These are phyloP conservation scores for Phytophthora ohioensis DNA, from an alignment of 352 stramenopile species.

Conservation along the genomic window DNA sequence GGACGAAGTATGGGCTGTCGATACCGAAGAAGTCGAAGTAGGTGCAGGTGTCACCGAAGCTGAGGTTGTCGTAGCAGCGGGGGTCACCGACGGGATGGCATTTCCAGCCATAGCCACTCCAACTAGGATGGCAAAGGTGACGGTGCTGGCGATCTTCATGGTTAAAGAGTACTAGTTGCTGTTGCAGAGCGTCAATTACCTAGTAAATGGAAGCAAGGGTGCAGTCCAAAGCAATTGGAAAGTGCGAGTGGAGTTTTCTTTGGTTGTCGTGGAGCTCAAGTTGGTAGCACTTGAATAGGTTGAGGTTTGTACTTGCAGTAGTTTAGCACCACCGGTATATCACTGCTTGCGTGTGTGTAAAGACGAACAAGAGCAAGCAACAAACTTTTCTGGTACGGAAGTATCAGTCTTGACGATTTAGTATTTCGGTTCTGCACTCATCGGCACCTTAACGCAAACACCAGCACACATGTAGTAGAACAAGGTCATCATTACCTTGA, in stretches of 20 bases:
- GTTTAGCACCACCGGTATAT: neutral
- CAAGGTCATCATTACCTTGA: no score
- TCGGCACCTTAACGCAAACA: no score
- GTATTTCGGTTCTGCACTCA: no score
- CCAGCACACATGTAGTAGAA: no score
- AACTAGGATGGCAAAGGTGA: slow-evolving; percentile 19
- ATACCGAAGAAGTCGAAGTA: neutral
- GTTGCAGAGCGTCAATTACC: slow-evolving; percentile 1
- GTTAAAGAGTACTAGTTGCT: slow-evolving; percentile 14
- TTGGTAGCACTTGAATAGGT: neutral
- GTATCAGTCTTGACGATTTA: no score
- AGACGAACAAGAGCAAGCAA: neutral
- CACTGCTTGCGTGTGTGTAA: neutral
- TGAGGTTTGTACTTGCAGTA: no score
- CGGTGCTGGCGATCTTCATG: slow-evolving; percentile 21
- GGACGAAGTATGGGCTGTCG: slow-evolving; percentile 5
- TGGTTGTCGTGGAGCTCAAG: neutral
- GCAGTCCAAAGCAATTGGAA: slow-evolving; percentile 15
- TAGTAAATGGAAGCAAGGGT: slow-evolving; percentile 10
- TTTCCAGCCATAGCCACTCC: slow-evolving; percentile 15
- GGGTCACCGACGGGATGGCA: slow-evolving; percentile 16
- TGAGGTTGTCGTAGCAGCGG: slow-evolving; percentile 14
- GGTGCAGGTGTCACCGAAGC: slow-evolving; percentile 6
- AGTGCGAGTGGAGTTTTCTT: slow-evolving; percentile 2
- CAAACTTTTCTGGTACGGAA: no score